Evolutionary conservation across 176 grass and related monocot genomes (phyloP).

Genomic region (Phragmites australis): DNA sequence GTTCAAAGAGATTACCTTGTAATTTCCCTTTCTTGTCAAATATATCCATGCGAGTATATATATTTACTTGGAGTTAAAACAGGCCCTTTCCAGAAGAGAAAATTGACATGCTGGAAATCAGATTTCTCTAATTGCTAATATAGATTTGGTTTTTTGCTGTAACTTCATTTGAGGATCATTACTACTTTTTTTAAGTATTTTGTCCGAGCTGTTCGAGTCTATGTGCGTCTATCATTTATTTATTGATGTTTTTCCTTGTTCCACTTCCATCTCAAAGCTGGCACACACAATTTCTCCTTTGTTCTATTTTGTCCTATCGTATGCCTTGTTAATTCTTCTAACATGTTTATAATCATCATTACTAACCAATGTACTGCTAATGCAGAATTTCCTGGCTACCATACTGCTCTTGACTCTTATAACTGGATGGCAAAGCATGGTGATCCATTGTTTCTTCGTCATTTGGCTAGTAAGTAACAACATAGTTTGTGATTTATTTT

Average conservation of each 20-base stretch:
- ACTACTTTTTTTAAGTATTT: neutral
- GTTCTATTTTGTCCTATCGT: conserved; percentile 1
- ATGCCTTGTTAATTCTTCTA: neutral
- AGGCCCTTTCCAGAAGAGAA: neutral
- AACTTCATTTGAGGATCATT: neutral
- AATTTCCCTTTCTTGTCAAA: neutral
- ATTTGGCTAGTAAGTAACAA: conserved; percentile 79
- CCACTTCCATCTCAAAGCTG: neutral
- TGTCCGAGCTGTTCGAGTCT: conserved; percentile 1
- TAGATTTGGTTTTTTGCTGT: neutral
- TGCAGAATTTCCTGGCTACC: conserved; percentile 92
- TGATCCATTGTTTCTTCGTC: conserved; percentile 87
- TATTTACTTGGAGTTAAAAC: neutral
- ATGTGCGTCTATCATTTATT: neutral
- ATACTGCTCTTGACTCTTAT: conserved; percentile 81
- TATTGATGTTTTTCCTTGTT: conserved; percentile 6
- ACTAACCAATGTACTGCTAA: conserved; percentile 41
- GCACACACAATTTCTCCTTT: neutral
- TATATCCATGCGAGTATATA: neutral
- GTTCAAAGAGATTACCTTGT: neutral
- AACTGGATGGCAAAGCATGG: conserved; percentile 80
- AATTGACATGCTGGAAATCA: neutral
- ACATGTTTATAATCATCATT: conserved; percentile 13
- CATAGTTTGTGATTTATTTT: neutral
- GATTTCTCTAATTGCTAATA: conserved; percentile 5